phyloP scores from a whole-genome alignment of 495 filamentous ascomycete species.

The Apodospora peruviana region DNA sequence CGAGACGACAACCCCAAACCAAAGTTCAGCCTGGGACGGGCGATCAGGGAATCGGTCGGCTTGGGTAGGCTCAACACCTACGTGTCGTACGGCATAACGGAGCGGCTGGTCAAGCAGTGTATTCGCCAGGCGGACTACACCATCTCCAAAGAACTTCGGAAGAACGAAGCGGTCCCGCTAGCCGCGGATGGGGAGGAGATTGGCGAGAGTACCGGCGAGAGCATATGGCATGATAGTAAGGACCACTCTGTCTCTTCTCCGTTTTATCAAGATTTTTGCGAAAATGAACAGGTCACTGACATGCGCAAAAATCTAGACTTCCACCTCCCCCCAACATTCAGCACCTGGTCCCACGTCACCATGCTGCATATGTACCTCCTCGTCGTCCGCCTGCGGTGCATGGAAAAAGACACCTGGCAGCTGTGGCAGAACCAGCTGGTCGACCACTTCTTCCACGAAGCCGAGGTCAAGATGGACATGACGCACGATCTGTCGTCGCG shows the following conservation, averaged over 20 bases:
- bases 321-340: conserved; percentile 75
- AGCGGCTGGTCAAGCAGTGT: conserved; percentile 74
- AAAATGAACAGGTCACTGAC: background rate
- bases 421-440: conserved; percentile 48
- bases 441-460: conserved; percentile 90
- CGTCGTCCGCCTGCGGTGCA: conserved; percentile 74
- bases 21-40: conserved; percentile 1
- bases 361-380: conserved; percentile 94
- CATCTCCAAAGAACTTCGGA: conserved; percentile 52
- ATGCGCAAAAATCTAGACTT: conserved; percentile 30
- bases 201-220: conserved; percentile 54
- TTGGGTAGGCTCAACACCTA: conserved; percentile 16
- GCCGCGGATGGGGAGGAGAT: conserved; percentile 71
- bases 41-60: conserved; percentile 1
- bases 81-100: conserved; percentile 53
- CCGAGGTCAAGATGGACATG: conserved; percentile 77
- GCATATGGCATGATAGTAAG: conserved; percentile 82
- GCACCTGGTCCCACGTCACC: conserved; percentile 90
- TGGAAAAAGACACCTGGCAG: conserved; percentile 49
- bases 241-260: conserved; percentile 1
- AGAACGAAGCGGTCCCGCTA: conserved; percentile 52
- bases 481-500: conserved; percentile 61
- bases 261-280: conserved; percentile 6
- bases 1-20: background rate
- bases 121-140: conserved; percentile 68